Base-by-base conservation (phyloP, 2,329 filamentous ascomycete genomes). In the Trichothecium sympodiale region DNA sequence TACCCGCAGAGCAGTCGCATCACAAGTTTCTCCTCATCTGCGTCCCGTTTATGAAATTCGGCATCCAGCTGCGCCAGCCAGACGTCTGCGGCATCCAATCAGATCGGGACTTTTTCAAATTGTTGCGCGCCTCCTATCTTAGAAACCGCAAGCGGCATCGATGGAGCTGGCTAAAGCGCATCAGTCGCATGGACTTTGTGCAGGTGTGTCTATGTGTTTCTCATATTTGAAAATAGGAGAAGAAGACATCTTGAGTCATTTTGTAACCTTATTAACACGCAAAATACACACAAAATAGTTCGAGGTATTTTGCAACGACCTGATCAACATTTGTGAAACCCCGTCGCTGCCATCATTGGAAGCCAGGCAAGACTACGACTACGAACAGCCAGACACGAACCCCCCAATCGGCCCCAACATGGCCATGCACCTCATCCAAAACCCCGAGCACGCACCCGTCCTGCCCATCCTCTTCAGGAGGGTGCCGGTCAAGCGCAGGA, bases 41-140 rank as follows among this genome's bases (percentile, higher is more conserved):
- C 15, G 15, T 31, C 16, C 29, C 29, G 15, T 31, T 31, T 15
- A 10, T 31, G 29, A 31, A 31, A 31, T 31, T 9, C 10, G 29
- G 29, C 15, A 8, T 31, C 8, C 10, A 31, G 29, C 15, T 31
- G 9, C 10, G 16, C 10, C 29, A 31, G 15, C 29, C 29, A 31
- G 29, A 31, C 15, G 29, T 31, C 15, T 31, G 29, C 15, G 9
- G 29, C 10, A 16, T 31, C 8, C 15, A 31, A 9, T 31, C 29
- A 10, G 29, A 31, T 31, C 29, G 29, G 8, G 29, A 31, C 29
- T 31, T 31, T 16, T 31, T 31, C 29, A 31, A 31, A 15, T 15
- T 31, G 9, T 15, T 31, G 10, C 10, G 15, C 10, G 15, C 10
- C 10, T 8, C 29, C 8, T 31, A 31, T 31, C 8, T 16, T 8